These are phyloP conservation scores for Erucastrum elatum DNA, from an alignment of 345 rosid genomes.

Conservation along the genomic window DNA sequence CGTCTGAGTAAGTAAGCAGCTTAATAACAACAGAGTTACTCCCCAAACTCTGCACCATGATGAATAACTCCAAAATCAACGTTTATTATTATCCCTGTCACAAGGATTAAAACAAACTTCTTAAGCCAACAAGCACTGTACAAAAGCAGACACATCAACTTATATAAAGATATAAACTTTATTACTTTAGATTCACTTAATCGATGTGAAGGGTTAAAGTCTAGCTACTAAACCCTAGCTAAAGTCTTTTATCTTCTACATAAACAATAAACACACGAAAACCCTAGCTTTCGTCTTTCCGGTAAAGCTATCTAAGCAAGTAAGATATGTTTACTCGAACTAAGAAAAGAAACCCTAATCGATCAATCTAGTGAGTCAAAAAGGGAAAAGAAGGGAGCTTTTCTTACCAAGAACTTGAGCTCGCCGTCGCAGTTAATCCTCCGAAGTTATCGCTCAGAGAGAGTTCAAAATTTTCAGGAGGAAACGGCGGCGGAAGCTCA, in stretches of 20 bases:
- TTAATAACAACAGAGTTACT: constrained; percentile 39
- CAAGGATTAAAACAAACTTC: background rate
- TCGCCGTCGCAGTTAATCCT: constrained; percentile 24
- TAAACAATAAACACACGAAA: background rate
- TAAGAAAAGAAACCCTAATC: constrained; percentile 4
- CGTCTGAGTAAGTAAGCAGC: constrained; percentile 67
- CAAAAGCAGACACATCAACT: background rate
- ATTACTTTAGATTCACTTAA: background rate
- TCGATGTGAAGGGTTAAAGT: too few species aligned
- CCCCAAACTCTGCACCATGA: constrained; percentile 41
- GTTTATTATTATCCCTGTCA: constrained; percentile 4
- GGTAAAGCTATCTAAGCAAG: background rate
- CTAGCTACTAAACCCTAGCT: constrained; percentile 19
- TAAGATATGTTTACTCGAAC: background rate
- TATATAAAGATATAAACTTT: constrained; percentile 4
- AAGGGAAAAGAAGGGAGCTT: background rate
- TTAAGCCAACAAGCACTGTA: constrained; percentile 10
- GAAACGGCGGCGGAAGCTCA: constrained; percentile 41
- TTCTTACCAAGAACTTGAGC: constrained; percentile 21
- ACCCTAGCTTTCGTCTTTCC: background rate
- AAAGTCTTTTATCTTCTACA: background rate
- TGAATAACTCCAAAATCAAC: constrained; percentile 16
- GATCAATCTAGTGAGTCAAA: background rate
- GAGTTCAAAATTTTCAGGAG: constrained; percentile 26
- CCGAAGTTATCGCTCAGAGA: constrained; percentile 12